Evolutionary conservation across 768 basidiomycete species (phyloP), one percentile per base, ranked within the genome.

Genomic region (Hygrophorus pudorinus): DNA sequence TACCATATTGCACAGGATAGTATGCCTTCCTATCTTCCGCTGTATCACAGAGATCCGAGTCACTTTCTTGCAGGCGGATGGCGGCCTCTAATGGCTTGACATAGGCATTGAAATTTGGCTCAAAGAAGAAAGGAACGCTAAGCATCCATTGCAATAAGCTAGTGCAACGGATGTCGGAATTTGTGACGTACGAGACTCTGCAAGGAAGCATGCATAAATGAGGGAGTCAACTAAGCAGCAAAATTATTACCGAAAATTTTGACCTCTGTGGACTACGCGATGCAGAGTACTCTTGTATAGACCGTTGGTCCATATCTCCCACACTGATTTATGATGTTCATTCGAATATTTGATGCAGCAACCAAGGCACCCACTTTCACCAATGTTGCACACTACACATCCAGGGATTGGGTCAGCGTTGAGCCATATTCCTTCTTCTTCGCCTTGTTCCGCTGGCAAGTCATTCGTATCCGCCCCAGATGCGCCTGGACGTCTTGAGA

Each of bases 111-210:
- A 88, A 90, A 46, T 86, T 88, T 0, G 92, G 91, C 59, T 94
- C 92, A 50, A 86, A 94, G 71, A 96, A 96, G 65, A 94, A 94
- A 0, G 92, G 92, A 14, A 93, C 72, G 7, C 86, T 89, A 45
- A 5, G 37, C 18, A 34, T 24, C 13, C 13, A 44, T 32, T 10
- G 35, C 50, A n/a, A 55, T 29, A 27, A 41, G 12, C 17, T 48
- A 24, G 12, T 35, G 12, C 14, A 44, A 18, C 21, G 8, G 29
- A 42, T 38, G 18, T 38, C 35, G 12, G 20, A 40, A 36, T 20
- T 7, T 11, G 38, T 20, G 18, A 64, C 85, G 51, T 61, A 88
- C 79, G 87, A 90, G 32, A 92, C 75, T 7, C 85, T 86, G 54
- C 1, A 18, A 29, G 18, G 41, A 21, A 14, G 14, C 21, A 11